A percentile compares a stretch with the other conserved stretches of the same genome.
phyloP scores from a whole-genome alignment of 495 filamentous ascomycete species.

The Penicillium steckii region DNA sequence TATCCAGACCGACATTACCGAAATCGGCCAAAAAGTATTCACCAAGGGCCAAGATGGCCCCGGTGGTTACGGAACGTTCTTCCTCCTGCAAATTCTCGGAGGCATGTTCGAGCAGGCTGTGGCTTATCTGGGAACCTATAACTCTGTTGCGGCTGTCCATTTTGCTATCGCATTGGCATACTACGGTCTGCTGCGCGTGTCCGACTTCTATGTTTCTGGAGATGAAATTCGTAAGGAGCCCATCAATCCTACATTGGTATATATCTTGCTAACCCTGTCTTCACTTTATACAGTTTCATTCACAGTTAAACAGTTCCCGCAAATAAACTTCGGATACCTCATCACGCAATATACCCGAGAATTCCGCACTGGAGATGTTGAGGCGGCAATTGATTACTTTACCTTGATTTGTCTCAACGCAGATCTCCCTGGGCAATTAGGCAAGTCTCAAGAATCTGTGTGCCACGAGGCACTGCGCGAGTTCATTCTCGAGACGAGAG shows the following conservation, averaged over 20 bases:
- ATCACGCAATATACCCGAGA: constrained; percentile 93
- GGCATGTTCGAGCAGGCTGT: constrained; percentile 97
- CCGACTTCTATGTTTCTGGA: constrained; percentile 64
- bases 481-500: constrained; percentile 88
- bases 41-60: constrained; percentile 66
- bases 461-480: constrained; percentile 96
- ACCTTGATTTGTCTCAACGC: constrained; percentile 88
- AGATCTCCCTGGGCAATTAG: constrained; percentile 70
- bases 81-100: constrained; percentile 83
- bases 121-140: constrained; percentile 82
- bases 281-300: constrained; percentile 49
- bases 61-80: constrained; percentile 83
- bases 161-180: constrained; percentile 87
- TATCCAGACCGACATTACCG: constrained; percentile 75
- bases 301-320: constrained; percentile 74
- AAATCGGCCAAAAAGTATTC: constrained; percentile 90
- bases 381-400: constrained; percentile 90
- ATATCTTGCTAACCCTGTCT: constrained; percentile 28
- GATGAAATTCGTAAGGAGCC: constrained; percentile 67
- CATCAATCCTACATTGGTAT: constrained; percentile 3
- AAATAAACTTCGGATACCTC: constrained; percentile 92
- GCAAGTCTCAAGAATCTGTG: constrained; percentile 72
- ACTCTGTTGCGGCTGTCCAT: constrained; percentile 89
- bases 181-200: constrained; percentile 87
- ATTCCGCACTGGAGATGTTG: constrained; percentile 85